Percentiles rank a stretch among this genome's conserved stretches.
These are phyloP conservation scores for Penicillium sp. DNA, from an alignment of 2,329 filamentous ascomycete genomes.

Conservation along the genomic window DNA sequence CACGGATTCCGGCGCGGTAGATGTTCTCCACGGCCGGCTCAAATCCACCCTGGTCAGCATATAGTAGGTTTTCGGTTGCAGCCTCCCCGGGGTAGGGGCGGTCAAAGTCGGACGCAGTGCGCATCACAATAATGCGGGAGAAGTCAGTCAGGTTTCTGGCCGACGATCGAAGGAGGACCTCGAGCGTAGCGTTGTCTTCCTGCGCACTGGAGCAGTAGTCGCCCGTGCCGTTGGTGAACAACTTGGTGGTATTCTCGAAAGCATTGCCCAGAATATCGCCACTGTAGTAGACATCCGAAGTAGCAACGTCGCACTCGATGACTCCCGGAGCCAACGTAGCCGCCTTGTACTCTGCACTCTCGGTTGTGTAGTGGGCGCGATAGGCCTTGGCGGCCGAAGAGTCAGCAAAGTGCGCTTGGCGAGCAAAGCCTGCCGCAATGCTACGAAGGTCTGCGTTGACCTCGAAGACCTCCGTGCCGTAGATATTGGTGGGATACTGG, in stretches of 20 bases:
- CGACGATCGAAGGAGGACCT: constrained; percentile 59
- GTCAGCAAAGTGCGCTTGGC: constrained; percentile 52
- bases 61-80: constrained; percentile 57
- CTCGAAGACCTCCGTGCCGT: constrained; percentile 68
- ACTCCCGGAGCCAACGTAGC: constrained; percentile 51
- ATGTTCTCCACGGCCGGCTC: constrained; percentile 61
- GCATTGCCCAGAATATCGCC: constrained; percentile 57
- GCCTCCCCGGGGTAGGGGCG: constrained; percentile 58
- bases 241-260: constrained; percentile 60
- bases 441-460: constrained; percentile 57
- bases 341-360: constrained; percentile 35
- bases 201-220: constrained; percentile 67
- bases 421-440: constrained; percentile 50
- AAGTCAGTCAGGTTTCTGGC: constrained; percentile 60
- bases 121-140: constrained; percentile 62
- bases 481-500: constrained; percentile 56
- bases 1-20: constrained; percentile 60
- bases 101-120: constrained; percentile 68
- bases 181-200: constrained; percentile 67
- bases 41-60: constrained; percentile 60
- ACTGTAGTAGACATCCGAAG: constrained; percentile 68
- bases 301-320: constrained; percentile 62
- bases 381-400: constrained; percentile 49
- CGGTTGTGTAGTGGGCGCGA: constrained; percentile 49
- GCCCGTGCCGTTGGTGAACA: constrained; percentile 65